Evolutionary conservation across 768 basidiomycete species (phyloP), one percentile per base, ranked within the genome.

Genomic region (Hirschioporus abietinus): DNA sequence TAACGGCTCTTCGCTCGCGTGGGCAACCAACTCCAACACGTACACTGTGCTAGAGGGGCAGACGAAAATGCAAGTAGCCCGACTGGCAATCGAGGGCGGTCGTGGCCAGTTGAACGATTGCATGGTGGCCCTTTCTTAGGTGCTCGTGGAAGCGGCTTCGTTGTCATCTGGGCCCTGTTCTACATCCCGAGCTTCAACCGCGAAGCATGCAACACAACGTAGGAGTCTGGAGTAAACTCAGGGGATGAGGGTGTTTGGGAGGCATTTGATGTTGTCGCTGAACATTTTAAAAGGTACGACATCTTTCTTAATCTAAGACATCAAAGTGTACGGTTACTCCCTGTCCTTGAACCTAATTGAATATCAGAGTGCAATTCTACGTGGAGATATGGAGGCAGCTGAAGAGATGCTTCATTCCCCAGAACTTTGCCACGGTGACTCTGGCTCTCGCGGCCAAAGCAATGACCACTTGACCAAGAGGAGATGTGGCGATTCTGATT

Each of bases 141-240:
- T 60, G 96, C 90, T 1, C 80, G 92, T 4, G 96, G 96, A 0
- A 84, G 84, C 69, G 95, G 95, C 0, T 97, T 98, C 69, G 95
- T 97, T 35, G 83, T 98, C 73, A 99, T 99, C 76, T 99, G 97
- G 95, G 97, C 99, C 74, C 92, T 93, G 0, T 95, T 92, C 81
- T 99, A 97, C 74, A 84, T 99, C 68, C 83, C 99, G 59, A 86
- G 89, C 12, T 99, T 96, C 73, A 88, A 97, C 75, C 82, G 95
- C 34, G 94, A 94, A 30, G 95, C 94, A 1, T 99, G 96, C 76
- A 85, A 84, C 36, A 83, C 84, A 7, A 86, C 87, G 68, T 75
- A 98, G 1, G 95, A 95, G 68, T 88, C 88, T 60, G 92, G 89
- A 0, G 81, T 75, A 0, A 87, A 88, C 60, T 81, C 91, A 64